Percentiles rank a stretch among this genome's conserved stretches.
phyloP scores from a whole-genome alignment of 495 filamentous ascomycete genomes.

The Parachaetomium inaequale region DNA sequence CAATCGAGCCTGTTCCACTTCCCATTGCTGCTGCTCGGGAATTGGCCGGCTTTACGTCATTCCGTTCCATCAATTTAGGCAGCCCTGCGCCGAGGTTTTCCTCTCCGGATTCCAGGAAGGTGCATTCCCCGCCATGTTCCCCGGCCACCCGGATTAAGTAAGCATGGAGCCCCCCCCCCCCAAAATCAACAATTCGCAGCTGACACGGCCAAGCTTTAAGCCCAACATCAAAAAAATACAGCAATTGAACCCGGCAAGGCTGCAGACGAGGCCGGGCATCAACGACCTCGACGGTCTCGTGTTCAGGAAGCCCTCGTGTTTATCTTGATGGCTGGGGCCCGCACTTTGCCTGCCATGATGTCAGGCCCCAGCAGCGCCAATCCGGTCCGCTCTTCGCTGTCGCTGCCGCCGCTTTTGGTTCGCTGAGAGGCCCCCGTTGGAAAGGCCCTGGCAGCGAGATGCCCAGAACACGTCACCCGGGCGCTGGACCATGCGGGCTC shows the following conservation, averaged over 20 bases:
- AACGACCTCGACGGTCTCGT: neutral
- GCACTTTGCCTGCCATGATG: conserved; percentile 1
- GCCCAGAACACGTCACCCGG: conserved; percentile 28
- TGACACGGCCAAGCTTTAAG: neutral
- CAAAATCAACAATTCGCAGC: neutral
- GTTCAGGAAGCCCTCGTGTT: neutral
- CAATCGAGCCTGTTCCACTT: too few relatives aligned
- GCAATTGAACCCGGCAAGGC: neutral
- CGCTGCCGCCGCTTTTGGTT: conserved; percentile 11
- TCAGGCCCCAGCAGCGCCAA: neutral
- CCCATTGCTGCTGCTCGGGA: neutral
- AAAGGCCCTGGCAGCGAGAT: conserved; percentile 6
- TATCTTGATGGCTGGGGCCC: neutral
- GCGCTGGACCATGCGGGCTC: conserved; percentile 23
- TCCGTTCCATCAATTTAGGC: too few relatives aligned
- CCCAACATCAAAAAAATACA: neutral
- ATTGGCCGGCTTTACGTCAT: conserved; percentile 2
- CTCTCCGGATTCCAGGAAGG: too few relatives aligned
- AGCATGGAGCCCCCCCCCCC: neutral
- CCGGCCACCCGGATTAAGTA: neutral
- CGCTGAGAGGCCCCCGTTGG: neutral
- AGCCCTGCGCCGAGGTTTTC: neutral
- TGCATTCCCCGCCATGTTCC: too few relatives aligned
- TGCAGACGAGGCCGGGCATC: conserved; percentile 14
- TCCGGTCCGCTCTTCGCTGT: conserved; percentile 1